Conservation (phyloP, 805 yeast genomes). For the Saitoella complicata region DNA sequence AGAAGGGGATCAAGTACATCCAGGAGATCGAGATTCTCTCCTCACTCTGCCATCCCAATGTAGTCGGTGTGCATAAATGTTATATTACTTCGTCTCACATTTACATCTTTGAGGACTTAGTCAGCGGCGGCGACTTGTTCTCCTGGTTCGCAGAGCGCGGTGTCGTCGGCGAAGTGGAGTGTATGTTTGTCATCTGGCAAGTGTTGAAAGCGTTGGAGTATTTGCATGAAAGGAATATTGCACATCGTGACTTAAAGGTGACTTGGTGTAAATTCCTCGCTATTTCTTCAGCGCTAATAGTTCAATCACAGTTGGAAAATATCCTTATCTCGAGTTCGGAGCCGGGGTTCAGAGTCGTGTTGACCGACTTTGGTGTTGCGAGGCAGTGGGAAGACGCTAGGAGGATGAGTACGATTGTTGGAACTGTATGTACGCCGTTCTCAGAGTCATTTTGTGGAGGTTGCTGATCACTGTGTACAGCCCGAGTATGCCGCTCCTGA, state of each 20-base stretch:
- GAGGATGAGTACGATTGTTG: conserved; percentile 36
- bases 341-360: conserved; percentile 35
- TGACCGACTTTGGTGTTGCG: conserved; percentile 58
- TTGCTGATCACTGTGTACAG: too few species aligned
- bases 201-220: conserved; percentile 39
- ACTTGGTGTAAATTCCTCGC: too few species aligned
- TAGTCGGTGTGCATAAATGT: conserved; percentile 9
- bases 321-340: conserved; percentile 38
- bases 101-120: conserved; percentile 13
- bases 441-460: too few species aligned
- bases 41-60: conserved; percentile 11
- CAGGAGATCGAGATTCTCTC: conserved; percentile 11
- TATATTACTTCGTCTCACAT: conserved; percentile 4
- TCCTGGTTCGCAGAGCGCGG: conserved; percentile 34
- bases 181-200: conserved; percentile 38
- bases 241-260: conserved; percentile 46
- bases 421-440: conserved; percentile 23
- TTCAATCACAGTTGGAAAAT: conserved; percentile 31
- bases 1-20: conserved; percentile 7
- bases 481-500: conserved; percentile 65
- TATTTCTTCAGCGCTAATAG: neutral
- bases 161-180: conserved; percentile 38
- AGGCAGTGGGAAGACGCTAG: conserved; percentile 17
- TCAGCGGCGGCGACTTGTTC: conserved; percentile 43
- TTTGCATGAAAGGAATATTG: conserved; percentile 38